Evolutionary conservation across 1,284 basidiomycete species (phyloP), one percentile per base, ranked within the genome.

Genomic region (Malassezia slooffiae): DNA sequence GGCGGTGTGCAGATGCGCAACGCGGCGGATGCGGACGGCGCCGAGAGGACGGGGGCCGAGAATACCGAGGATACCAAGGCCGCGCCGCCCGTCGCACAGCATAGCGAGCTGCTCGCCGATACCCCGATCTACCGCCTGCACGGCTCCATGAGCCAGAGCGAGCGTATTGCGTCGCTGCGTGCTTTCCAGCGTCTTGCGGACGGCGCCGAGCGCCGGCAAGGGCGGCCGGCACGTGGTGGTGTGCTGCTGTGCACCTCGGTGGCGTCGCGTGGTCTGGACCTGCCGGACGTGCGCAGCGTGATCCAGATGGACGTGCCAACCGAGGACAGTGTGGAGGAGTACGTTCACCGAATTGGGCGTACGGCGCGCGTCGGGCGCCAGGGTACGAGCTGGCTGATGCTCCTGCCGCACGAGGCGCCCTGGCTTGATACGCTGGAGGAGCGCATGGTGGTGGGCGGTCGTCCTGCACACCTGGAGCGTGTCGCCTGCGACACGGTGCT

Each of bases 251-350:
- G 90, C 65, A 99, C 93, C 1, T 91, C 88, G 2, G 89, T 99
- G 43, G 93, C 91, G 1, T 88, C 90, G 23, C 85, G 93, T 64
- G 93, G 93, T 63, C 77, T 99, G n/a, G 93, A 97, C 73, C 74
- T 99, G 34, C 89, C 89, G 3, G 78, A 87, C n/a, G 89, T 97
- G 7, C 81, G 82, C 15, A 85, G 86, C 3, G 90, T 99, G 43
- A 75, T 97, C 24, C 93, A 97, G 67, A 91, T 91, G 66, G 93
- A 99, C 70, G 78, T 96, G 20, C 91, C 93, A 0, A 97, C 93
- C 0, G 93, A 97, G 73, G 86, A 89, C 12, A 91, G 93, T 2
- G 82, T 83, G 13, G 93, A 84, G 17, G 93, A 99, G 70, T 97
- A 99, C 62, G 81, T 97, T 5, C 93, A 99, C 72, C 79, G 93